phyloP scores from a whole-genome alignment of 2,329 filamentous ascomycete genomes.

The Colletotrichum tabaci region DNA sequence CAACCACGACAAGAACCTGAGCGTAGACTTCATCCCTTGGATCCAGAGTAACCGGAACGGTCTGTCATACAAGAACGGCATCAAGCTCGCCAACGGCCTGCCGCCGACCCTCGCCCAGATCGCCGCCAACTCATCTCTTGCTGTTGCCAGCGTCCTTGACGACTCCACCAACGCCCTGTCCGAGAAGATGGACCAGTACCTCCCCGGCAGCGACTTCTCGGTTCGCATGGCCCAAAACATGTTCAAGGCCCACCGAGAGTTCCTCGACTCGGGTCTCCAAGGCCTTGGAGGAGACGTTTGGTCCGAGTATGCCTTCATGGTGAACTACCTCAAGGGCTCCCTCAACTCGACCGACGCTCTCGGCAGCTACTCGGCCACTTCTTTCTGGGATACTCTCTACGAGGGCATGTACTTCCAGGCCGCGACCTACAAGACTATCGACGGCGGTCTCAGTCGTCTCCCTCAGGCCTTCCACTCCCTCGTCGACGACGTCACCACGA shows the following conservation, averaged over 20 bases:
- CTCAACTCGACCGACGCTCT: conserved; percentile 67
- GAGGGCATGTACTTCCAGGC: conserved; percentile 73
- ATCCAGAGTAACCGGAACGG: conserved; percentile 70
- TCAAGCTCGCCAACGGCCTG: conserved; percentile 64
- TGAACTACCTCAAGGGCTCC: conserved; percentile 68
- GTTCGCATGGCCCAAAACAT: conserved; percentile 58
- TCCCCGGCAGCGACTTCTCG: conserved; percentile 54
- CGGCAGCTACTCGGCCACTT: conserved; percentile 51
- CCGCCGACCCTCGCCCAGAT: conserved; percentile 68
- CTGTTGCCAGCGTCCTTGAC: conserved; percentile 49
- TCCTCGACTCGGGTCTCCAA: conserved; percentile 51
- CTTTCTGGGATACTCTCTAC: conserved; percentile 66
- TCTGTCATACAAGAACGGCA: conserved; percentile 63
- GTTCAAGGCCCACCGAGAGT: conserved; percentile 61
- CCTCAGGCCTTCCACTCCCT: conserved; percentile 75
- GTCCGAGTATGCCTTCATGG: conserved; percentile 75
- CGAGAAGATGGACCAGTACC: conserved; percentile 54
- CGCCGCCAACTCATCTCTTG: conserved; percentile 58
- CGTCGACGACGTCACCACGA: conserved; percentile 69
- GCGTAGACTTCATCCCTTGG: conserved; percentile 75
- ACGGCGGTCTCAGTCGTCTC: conserved; percentile 69
- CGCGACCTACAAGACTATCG: conserved; percentile 75
- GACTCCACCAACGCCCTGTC: conserved; percentile 52
- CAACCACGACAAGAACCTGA: conserved; percentile 60
- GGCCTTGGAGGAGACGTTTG: conserved; percentile 71